phyloP scores from a whole-genome alignment of 441 rosid species.

The Syzygium malaccense region DNA sequence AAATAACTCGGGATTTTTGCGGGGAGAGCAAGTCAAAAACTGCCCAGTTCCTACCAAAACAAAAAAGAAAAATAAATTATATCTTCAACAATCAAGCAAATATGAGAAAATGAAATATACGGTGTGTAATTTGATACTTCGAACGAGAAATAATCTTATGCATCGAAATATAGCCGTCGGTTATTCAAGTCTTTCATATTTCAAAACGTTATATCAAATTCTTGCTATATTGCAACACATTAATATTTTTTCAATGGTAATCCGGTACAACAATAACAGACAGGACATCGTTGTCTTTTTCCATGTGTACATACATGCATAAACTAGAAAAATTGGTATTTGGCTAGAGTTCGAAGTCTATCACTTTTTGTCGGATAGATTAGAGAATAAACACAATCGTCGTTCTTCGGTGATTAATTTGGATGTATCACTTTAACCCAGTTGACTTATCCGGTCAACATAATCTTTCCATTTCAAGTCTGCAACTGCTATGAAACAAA shows the following conservation, averaged over 20 bases:
- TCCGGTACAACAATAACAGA: background rate
- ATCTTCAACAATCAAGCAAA: background rate
- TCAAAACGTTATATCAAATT: background rate
- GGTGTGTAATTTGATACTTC: background rate
- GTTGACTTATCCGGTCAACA: background rate
- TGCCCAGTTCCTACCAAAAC: background rate
- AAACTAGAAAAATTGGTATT: background rate
- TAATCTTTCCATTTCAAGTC: background rate
- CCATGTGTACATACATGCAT: background rate
- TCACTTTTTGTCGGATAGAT: background rate
- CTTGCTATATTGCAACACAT: background rate
- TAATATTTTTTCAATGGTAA: background rate
- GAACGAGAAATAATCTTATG: background rate
- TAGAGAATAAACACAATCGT: background rate
- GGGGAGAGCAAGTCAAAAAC: background rate
- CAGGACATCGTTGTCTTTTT: background rate
- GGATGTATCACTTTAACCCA: background rate
- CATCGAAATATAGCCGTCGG: background rate
- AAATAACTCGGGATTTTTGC: background rate
- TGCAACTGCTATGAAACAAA: background rate
- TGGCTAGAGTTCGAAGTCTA: background rate
- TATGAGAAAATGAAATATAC: background rate
- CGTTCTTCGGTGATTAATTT: background rate
- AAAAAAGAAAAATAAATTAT: background rate
- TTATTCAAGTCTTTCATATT: background rate